These are phyloP conservation scores for Curvularia lunata DNA, from an alignment of 2,329 filamentous ascomycete genomes.

Conservation along the genomic window DNA sequence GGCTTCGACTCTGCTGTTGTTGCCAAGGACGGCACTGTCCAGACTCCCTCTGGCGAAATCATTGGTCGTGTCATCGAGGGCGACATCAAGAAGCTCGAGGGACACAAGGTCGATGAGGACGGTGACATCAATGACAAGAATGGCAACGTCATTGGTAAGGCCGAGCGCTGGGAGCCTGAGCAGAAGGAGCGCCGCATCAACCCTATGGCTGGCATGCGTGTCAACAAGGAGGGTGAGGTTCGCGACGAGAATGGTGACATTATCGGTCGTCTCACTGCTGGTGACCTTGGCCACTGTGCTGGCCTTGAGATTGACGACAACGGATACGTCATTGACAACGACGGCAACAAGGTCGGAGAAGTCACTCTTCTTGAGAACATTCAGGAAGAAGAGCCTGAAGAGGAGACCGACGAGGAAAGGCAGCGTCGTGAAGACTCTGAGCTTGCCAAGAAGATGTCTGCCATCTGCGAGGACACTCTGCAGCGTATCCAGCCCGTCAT, in stretches of 20 bases:
- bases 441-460: conserved; percentile 76
- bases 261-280: conserved; percentile 58
- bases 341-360: conserved; percentile 69
- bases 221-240: conserved; percentile 62
- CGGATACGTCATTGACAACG: conserved; percentile 60
- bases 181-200: conserved; percentile 63
- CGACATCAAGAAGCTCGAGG: conserved; percentile 59
- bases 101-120: conserved; percentile 59
- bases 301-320: conserved; percentile 61
- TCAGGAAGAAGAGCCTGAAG: conserved; percentile 59
- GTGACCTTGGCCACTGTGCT: conserved; percentile 59
- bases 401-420: conserved; percentile 55
- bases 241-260: conserved; percentile 59
- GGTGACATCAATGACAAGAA: conserved; percentile 62
- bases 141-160: conserved; percentile 60
- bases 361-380: conserved; percentile 68
- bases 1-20: conserved; percentile 64
- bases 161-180: conserved; percentile 60
- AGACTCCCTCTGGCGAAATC: conserved; percentile 54
- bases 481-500: conserved; percentile 85
- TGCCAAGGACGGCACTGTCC: conserved; percentile 64
- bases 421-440: conserved; percentile 69
- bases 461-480: conserved; percentile 76
- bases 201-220: conserved; percentile 63
- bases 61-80: conserved; percentile 59